Base-by-base conservation (phyloP, 2,329 filamentous ascomycete genomes). In the Fusarium veterinarium region DNA sequence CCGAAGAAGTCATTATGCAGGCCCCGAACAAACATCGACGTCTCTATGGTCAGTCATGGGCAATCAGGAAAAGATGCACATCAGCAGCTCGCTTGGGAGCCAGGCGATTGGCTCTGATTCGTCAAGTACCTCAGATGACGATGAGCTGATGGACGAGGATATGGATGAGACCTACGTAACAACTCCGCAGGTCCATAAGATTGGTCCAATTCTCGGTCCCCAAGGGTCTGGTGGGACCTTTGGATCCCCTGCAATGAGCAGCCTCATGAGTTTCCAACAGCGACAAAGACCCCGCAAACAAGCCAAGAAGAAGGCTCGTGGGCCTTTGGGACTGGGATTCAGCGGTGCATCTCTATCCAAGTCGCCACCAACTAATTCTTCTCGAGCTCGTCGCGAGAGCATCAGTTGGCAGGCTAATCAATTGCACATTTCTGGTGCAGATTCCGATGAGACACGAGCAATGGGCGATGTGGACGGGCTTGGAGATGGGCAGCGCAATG, bases 391-490 rank as follows among this genome's bases (percentile, higher is more conserved):
- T 48, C 88, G 95, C 46, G 95, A 98, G 81, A 97, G 94, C 80
- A 91, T 98, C 67, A 97, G 93, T 73, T 91, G 96, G 85, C 94
- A 95, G 41, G 95, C 95, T 20, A 95, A 96, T 74, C 94, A 97
- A 76, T 84, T 98, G 25, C 92, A 96, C 72, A 92, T 98, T 41
- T 91, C 90, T 59, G 89, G 94, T 8, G 95, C 92, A 74, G 95
- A 85, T 37, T 79, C 78, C 9, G 84, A 97, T 76, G 95, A 84
- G 42, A 80, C 77, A 37, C 93, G 92, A 78, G 92, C 93, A 19
- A 93, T 95, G 72, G 90, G 89, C 73, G 84, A 89, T 59, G 83
- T 82, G 12, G 84, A 85, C 23, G 85, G 86, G 51, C 82, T 83
- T 19, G 83, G 84, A 52, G 87, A 90, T 74, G 87, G 86, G 17